Percentiles rank a stretch among this genome's conserved stretches.
Conservation (phyloP, 805 yeast species). For the Starmerella riodocensis region DNA sequence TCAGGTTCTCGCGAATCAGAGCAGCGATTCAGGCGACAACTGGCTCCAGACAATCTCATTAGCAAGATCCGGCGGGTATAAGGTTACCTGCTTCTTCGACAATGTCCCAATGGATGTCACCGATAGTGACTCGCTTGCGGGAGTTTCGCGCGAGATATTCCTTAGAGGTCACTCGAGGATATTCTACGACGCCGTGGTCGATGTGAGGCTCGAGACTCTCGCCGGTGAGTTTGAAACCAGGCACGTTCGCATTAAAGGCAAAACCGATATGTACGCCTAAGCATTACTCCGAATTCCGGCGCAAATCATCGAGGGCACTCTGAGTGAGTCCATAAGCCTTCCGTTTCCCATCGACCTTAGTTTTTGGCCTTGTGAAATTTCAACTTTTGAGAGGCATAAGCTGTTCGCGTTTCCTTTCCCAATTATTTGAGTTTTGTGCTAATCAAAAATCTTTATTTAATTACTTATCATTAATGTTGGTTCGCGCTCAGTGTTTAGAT, state of each 20-base stretch:
- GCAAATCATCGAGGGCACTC: no score
- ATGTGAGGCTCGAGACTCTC: constrained; percentile 20
- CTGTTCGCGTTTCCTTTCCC: no score
- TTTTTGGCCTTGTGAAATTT: no score
- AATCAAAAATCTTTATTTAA: no score
- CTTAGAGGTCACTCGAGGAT: constrained; percentile 31
- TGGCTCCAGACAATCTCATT: constrained; percentile 35
- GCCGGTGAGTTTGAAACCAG: constrained; percentile 10
- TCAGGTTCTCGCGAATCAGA: constrained; percentile 29
- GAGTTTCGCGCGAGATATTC: constrained; percentile 34
- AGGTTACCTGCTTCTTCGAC: constrained; percentile 31
- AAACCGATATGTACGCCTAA: constrained; percentile 14
- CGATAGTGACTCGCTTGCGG: constrained; percentile 32
- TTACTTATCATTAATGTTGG: no score
- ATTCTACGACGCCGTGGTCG: constrained; percentile 30
- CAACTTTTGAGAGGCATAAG: no score
- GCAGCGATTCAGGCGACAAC: constrained; percentile 8
- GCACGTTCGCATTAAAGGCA: constrained; percentile 10
- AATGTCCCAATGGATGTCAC: constrained; percentile 34
- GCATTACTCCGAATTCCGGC: no score
- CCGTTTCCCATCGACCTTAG: no score
- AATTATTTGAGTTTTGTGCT: no score
- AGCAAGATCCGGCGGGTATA: constrained; percentile 23
- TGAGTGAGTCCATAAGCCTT: no score
- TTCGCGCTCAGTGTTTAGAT: no score